phyloP scores from a whole-genome alignment of 2,329 filamentous ascomycete genomes.

The Anthostomella pinea region DNA sequence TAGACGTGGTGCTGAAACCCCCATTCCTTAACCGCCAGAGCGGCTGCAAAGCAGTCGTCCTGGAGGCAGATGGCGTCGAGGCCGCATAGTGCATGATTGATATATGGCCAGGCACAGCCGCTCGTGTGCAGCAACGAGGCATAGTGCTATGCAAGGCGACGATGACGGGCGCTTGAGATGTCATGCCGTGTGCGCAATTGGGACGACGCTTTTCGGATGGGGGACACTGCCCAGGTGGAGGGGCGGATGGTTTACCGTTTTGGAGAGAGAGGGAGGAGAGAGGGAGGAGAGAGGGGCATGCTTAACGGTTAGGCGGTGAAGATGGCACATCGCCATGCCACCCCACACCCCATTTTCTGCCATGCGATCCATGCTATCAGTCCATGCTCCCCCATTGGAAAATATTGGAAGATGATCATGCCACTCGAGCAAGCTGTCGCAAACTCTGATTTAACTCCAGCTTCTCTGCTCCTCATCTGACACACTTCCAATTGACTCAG shows the following conservation, averaged over 20 bases:
- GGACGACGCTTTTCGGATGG: too few relatives aligned
- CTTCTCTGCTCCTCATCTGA: slow-evolving; percentile 4
- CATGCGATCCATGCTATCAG: too few relatives aligned
- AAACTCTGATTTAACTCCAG: slow-evolving; percentile 3
- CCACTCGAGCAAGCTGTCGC: slow-evolving; percentile 10
- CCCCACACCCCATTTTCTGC: slow-evolving; percentile 16
- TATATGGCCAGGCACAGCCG: slow-evolving; percentile 11
- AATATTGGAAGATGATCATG: slow-evolving; percentile 12
- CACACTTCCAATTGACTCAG: slow-evolving; percentile 4
- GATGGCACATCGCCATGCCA: slow-evolving; percentile 10
- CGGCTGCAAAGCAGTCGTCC: slow-evolving; percentile 2
- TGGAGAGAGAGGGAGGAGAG: too few relatives aligned
- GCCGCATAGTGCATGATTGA: slow-evolving; percentile 18
- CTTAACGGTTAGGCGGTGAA: slow-evolving; percentile 18
- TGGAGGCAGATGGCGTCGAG: slow-evolving; percentile 10
- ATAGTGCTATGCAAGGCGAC: slow-evolving; percentile 9
- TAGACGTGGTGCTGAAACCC: slow-evolving; percentile 7
- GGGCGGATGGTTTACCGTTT: too few relatives aligned
- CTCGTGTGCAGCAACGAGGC: slow-evolving; percentile 9
- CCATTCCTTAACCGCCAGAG: slow-evolving; percentile 14
- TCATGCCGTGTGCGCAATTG: too few relatives aligned
- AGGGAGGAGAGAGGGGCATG: slow-evolving; percentile 1
- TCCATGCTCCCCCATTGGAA: slow-evolving; percentile 8
- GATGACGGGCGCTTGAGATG: slow-evolving; percentile 13
- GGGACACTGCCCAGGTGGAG: too few relatives aligned